A percentile compares a stretch with the other conserved stretches of the same genome.
Evolutionary conservation across 1,139 yeast species (phyloP).

Genomic region (Arxiozyma slooffiae): DNA sequence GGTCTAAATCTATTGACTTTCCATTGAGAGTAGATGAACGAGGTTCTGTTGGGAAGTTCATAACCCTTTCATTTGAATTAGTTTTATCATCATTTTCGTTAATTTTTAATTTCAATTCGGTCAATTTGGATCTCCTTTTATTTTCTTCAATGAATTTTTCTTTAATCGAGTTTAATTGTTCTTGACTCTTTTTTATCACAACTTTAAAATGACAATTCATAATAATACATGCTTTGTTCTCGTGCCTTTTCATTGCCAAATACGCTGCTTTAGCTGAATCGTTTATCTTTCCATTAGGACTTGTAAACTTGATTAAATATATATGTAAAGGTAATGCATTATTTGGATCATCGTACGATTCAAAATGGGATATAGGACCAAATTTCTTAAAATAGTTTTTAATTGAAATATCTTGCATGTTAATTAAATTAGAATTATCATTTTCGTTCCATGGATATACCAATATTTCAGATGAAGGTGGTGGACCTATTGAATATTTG

Average conservation of each 20-base stretch:
- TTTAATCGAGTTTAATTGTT: slow-evolving; percentile 17
- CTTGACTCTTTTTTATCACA: slow-evolving; percentile 14
- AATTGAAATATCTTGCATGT: slow-evolving; percentile 28
- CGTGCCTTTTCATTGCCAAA: slow-evolving; percentile 30
- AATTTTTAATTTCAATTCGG: not conserved
- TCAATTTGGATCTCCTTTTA: slow-evolving; percentile 8
- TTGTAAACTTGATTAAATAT: slow-evolving; percentile 55
- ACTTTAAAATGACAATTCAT: slow-evolving; percentile 27
- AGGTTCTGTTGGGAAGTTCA: not conserved
- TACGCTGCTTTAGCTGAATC: slow-evolving; percentile 40
- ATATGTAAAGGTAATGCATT: slow-evolving; percentile 77
- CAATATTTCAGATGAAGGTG: slow-evolving; percentile 62
- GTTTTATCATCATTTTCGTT: not conserved
- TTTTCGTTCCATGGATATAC: slow-evolving; percentile 44
- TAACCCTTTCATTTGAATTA: not conserved
- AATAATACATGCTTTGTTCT: slow-evolving; percentile 31
- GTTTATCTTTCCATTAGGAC: slow-evolving; percentile 34
- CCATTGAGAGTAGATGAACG: not conserved
- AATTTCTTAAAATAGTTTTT: slow-evolving; percentile 47
- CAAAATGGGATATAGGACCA: slow-evolving; percentile 53
- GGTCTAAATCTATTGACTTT: slow-evolving; percentile 1
- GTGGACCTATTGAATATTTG: slow-evolving; percentile 63
- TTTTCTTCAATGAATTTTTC: slow-evolving; percentile 19
- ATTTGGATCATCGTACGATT: slow-evolving; percentile 57
- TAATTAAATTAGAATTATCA: slow-evolving; percentile 29